Evolutionary conservation across 139 green algal species (phyloP).

Genomic region (Bryopsis sp.): DNA sequence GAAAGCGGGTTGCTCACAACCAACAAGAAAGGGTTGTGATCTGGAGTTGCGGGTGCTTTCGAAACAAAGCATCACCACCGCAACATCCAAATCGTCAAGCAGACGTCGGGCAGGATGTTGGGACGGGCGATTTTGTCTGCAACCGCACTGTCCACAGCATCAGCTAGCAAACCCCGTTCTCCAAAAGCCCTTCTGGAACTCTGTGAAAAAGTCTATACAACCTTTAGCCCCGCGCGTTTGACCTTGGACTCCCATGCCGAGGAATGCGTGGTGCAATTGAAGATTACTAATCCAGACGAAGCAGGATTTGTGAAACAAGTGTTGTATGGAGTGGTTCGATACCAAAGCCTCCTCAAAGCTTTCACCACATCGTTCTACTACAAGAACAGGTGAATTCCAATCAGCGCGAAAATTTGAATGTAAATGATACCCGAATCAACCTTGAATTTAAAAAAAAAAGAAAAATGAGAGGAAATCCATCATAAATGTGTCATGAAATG

Average conservation of each 20-base stretch:
- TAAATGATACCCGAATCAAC: constrained; percentile 15
- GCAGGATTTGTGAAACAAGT: constrained; percentile 40
- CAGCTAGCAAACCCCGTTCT: no score
- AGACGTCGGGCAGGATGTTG: no score
- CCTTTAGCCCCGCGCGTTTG: constrained; percentile 39
- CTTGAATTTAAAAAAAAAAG: no score
- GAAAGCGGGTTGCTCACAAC: no score
- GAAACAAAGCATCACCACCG: no score
- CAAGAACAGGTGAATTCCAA: constrained; percentile 36
- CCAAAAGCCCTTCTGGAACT: constrained; percentile 32
- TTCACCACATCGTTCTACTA: constrained; percentile 46
- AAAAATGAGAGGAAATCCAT: no score
- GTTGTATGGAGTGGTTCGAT: constrained; percentile 38
- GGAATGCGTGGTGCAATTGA: constrained; percentile 23
- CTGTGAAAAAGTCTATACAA: constrained; percentile 29
- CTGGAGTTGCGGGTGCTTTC: no score
- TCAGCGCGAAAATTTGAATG: background rate
- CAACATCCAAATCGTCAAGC: no score
- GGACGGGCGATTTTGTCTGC: no score
- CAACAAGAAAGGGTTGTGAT: no score
- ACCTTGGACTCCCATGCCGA: constrained; percentile 42
- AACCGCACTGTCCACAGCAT: no score
- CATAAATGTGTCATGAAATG: no score
- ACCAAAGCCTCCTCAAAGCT: constrained; percentile 29
- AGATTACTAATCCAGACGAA: constrained; percentile 31